phyloP scores from a whole-genome alignment of 2,329 filamentous ascomycete genomes.

The Coniochaeta ligniaria region DNA sequence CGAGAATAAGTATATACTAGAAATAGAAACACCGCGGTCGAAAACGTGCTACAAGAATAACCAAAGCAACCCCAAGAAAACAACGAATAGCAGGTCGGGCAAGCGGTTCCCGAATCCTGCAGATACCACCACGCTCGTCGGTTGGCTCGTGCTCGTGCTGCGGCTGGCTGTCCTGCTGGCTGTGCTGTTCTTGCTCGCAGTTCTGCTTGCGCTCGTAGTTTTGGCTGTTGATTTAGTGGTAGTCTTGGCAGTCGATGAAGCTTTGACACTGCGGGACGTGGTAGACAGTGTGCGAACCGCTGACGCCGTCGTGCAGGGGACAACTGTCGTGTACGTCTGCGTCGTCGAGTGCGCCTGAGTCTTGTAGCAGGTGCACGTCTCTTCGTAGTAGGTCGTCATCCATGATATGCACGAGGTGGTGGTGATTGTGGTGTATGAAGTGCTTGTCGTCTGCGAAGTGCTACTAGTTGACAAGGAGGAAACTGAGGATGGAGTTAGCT shows the following conservation, averaged over 20 bases:
- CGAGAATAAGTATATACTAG: background rate
- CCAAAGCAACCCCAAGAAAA: background rate
- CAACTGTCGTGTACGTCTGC: background rate
- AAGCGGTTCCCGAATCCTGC: background rate
- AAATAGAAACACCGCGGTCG: background rate
- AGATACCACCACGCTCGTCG: background rate
- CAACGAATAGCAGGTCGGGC: background rate
- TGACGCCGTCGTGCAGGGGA: background rate
- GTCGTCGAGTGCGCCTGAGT: background rate
- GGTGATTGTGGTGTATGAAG: background rate
- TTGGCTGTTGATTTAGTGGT: background rate
- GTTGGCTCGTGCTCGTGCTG: background rate
- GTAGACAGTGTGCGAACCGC: too few relatives aligned
- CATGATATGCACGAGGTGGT: background rate
- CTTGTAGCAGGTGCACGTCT: background rate
- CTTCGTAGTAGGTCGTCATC: background rate
- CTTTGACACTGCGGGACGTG: too few relatives aligned
- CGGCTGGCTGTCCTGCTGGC: too few relatives aligned
- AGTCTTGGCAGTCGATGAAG: too few relatives aligned
- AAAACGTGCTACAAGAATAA: background rate
- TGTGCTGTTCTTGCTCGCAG: too few relatives aligned
- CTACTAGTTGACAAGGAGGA: background rate
- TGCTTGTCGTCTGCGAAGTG: background rate
- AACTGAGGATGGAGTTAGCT: background rate
- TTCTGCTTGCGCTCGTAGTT: too few relatives aligned